phyloP scores from a whole-genome alignment of 805 yeast genomes.

The Nakazawaea wyomingensis region DNA sequence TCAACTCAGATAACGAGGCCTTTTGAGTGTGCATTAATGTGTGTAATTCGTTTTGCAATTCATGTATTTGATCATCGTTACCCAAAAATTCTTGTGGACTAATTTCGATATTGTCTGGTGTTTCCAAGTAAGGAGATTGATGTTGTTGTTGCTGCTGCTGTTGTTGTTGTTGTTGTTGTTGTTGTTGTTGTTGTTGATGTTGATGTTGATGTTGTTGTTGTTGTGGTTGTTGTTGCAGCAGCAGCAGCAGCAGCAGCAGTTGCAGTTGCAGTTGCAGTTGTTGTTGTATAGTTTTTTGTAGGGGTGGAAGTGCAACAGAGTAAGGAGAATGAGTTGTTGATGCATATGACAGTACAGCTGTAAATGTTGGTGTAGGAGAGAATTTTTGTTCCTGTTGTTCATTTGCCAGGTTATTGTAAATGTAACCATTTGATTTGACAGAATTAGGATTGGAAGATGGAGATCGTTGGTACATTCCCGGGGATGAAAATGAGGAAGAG shows the following conservation, averaged over 20 bases:
- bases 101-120: slow-evolving; percentile 7
- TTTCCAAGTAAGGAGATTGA: no score
- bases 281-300: neutral
- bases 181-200: no score
- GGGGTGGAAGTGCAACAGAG: slow-evolving; percentile 3
- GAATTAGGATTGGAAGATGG: neutral
- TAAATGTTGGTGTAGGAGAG: neutral
- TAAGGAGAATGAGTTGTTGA: neutral
- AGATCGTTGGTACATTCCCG: neutral
- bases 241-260: slow-evolving; percentile 1
- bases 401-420: neutral
- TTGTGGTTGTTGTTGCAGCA: no score
- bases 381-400: neutral
- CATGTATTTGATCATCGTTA: slow-evolving; percentile 22
- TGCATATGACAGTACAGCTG: neutral
- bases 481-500: neutral
- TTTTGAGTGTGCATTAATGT: slow-evolving; percentile 29
- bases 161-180: no score
- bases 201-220: no score
- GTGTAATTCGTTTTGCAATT: slow-evolving; percentile 36
- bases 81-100: neutral
- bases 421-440: neutral
- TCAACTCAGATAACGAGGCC: slow-evolving; percentile 33
- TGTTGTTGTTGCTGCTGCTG: no score
- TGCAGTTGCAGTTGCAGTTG: neutral